A percentile compares a stretch with the other conserved stretches of the same genome.
Conservation (phyloP, 2,329 filamentous ascomycete species). For the Aspergillus ochraceoroseus region DNA sequence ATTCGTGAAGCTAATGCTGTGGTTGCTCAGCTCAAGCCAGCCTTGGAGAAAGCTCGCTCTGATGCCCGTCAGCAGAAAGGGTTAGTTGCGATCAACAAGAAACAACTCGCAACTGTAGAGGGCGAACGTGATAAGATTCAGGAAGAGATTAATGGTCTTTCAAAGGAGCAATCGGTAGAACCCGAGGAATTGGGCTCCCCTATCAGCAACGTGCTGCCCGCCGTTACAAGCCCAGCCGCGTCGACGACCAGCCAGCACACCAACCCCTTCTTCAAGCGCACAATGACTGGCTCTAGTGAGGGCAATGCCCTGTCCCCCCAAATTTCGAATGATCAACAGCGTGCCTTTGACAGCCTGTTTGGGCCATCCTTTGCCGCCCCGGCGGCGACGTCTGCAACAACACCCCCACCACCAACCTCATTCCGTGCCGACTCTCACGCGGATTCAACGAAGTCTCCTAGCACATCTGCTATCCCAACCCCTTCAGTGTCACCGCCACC, state of each 20-base stretch:
- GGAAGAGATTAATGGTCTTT: conserved; percentile 65
- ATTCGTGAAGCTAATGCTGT: conserved; percentile 79
- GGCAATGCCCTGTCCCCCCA: conserved; percentile 46
- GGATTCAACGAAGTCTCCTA: conserved; percentile 42
- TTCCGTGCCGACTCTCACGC: conserved; percentile 55
- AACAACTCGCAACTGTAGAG: conserved; percentile 87
- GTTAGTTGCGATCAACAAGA: conserved; percentile 95
- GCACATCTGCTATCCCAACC: conserved; percentile 51
- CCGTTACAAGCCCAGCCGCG: conserved; percentile 61
- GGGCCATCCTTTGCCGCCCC: conserved; percentile 60
- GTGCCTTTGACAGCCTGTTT: conserved; percentile 81
- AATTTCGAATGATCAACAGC: conserved; percentile 50
- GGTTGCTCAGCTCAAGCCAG: conserved; percentile 76
- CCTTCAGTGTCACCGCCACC: conserved; percentile 61
- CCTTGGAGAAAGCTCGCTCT: conserved; percentile 86
- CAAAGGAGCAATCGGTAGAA: conserved; percentile 58
- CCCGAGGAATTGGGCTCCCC: conserved; percentile 43
- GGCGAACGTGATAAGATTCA: conserved; percentile 83
- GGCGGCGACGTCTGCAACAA: conserved; percentile 32
- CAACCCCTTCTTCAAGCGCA: conserved; percentile 86
- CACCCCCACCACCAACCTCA: conserved; percentile 52
- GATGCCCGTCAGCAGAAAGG: conserved; percentile 95
- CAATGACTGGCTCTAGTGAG: conserved; percentile 47
- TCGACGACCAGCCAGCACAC: conserved; percentile 65
- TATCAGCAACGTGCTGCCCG: conserved; percentile 40